These are phyloP conservation scores for Phlyctochytrium arcticum DNA, from an alignment of 192 early-diverging fungal genomes.

Conservation along the genomic window DNA sequence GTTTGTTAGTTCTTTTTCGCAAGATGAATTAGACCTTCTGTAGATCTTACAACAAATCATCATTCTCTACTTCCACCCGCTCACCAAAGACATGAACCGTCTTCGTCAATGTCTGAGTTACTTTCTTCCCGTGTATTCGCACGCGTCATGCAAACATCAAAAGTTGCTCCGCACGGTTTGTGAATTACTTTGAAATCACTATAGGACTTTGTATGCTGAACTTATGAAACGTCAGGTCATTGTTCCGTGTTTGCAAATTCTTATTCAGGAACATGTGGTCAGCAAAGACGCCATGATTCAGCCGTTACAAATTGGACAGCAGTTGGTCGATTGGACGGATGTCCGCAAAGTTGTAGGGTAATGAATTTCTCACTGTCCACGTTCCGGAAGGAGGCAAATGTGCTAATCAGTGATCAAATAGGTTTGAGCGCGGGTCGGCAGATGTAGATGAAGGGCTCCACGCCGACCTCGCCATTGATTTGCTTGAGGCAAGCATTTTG, in stretches of 20 bases:
- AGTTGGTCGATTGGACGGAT: conserved; percentile 76
- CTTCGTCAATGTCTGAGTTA: conserved; percentile 84
- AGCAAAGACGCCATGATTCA: conserved; percentile 46
- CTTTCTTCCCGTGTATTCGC: conserved; percentile 81
- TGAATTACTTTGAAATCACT: background rate
- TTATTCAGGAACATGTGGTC: conserved; percentile 29
- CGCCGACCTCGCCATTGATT: conserved; percentile 57
- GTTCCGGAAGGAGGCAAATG: background rate
- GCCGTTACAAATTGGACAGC: conserved; percentile 63
- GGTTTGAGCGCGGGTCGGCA: background rate
- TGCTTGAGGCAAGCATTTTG: conserved; percentile 51
- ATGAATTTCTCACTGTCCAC: conserved; percentile 14
- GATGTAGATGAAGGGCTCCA: conserved; percentile 47
- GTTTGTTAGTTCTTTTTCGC: conserved; percentile 10
- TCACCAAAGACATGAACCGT: conserved; percentile 59
- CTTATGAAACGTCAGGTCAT: conserved; percentile 32
- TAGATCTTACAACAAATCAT: conserved; percentile 72
- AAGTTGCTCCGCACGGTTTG: conserved; percentile 48
- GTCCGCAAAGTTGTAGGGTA: conserved; percentile 61
- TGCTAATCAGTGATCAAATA: background rate
- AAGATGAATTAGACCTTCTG: too few relatives aligned
- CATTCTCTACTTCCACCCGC: conserved; percentile 79
- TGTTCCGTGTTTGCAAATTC: conserved; percentile 31
- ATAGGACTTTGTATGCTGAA: background rate
- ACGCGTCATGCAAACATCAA: conserved; percentile 73